A percentile compares a stretch with the other conserved stretches of the same genome.
Evolutionary conservation across 225 moss, liverwort and hornwort genomes (phyloP).

Genomic region (Thuidium tamariscinum): DNA sequence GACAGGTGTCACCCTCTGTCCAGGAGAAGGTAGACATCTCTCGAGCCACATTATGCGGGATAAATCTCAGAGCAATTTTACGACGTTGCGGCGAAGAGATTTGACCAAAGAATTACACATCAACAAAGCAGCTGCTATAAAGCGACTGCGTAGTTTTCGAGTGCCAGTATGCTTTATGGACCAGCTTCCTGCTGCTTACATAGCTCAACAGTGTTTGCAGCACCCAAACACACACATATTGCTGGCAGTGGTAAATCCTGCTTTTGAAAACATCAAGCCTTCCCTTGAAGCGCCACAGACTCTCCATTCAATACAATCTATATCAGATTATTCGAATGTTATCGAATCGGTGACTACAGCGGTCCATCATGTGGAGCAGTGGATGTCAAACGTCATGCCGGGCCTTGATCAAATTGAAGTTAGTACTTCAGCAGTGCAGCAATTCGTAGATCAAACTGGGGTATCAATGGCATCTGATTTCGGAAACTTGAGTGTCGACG

Average conservation of each 20-base stretch:
- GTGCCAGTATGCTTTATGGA: slow-evolving; percentile 18
- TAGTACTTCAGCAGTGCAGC: slow-evolving; percentile 2
- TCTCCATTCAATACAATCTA: neutral
- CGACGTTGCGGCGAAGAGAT: neutral
- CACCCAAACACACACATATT: slow-evolving; percentile 2
- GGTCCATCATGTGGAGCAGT: slow-evolving; percentile 11
- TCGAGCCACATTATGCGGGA: neutral
- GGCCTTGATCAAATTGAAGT: slow-evolving; percentile 3
- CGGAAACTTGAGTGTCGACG: slow-evolving; percentile 8
- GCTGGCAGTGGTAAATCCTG: slow-evolving; percentile 9
- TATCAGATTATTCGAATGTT: neutral
- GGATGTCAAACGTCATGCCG: slow-evolving; percentile 10
- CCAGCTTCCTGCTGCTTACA: slow-evolving; percentile 5
- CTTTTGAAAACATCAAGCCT: neutral
- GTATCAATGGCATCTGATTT: neutral
- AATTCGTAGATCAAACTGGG: slow-evolving; percentile 11
- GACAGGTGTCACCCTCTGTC: neutral
- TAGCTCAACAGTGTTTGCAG: slow-evolving; percentile 11
- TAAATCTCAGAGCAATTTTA: neutral
- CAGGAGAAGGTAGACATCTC: neutral
- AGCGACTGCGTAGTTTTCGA: neutral
- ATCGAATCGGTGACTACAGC: slow-evolving; percentile 3
- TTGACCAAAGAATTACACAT: neutral
- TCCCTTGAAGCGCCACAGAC: slow-evolving; percentile 1
- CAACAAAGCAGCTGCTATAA: neutral